Evolutionary conservation across 768 basidiomycete genomes (phyloP).

Genomic region (Xanthoconium purpureum): DNA sequence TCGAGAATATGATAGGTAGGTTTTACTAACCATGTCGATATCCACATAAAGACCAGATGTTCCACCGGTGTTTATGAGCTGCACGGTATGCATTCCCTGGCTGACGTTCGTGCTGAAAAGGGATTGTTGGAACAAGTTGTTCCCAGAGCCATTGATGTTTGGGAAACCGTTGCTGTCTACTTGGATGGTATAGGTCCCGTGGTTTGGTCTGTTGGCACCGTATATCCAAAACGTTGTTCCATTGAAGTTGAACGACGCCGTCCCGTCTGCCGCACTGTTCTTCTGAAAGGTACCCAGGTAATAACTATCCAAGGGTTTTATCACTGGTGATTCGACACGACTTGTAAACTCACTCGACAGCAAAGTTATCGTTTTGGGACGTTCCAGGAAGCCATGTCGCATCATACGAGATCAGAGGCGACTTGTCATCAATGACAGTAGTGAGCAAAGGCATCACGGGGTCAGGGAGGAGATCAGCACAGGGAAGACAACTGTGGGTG

Average conservation of each 20-base stretch:
- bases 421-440: conserved; percentile 29
- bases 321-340: neutral
- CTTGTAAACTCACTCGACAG: conserved; percentile 15
- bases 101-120: conserved; percentile 37
- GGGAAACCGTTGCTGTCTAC: conserved; percentile 36
- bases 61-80: conserved; percentile 27
- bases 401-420: conserved; percentile 30
- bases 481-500: neutral
- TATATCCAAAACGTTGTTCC: conserved; percentile 48
- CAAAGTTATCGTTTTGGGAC: conserved; percentile 13
- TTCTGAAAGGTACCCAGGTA: conserved; percentile 39
- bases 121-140: conserved; percentile 36
- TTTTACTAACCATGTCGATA: conserved; percentile 40
- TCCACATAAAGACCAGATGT: conserved; percentile 38
- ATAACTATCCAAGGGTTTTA: conserved; percentile 25
- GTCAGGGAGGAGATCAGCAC: neutral
- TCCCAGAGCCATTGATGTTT: conserved; percentile 29
- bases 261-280: conserved; percentile 32
- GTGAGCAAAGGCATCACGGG: conserved; percentile 23
- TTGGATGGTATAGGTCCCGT: conserved; percentile 44
- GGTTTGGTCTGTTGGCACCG: conserved; percentile 47
- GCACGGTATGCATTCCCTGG: conserved; percentile 38
- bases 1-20: neutral
- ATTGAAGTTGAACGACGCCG: conserved; percentile 44
- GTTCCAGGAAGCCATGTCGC: conserved; percentile 22